Evolutionary conservation across 352 stramenopile species (phyloP).

Genomic region (Pythium rhizo-oryzae): DNA sequence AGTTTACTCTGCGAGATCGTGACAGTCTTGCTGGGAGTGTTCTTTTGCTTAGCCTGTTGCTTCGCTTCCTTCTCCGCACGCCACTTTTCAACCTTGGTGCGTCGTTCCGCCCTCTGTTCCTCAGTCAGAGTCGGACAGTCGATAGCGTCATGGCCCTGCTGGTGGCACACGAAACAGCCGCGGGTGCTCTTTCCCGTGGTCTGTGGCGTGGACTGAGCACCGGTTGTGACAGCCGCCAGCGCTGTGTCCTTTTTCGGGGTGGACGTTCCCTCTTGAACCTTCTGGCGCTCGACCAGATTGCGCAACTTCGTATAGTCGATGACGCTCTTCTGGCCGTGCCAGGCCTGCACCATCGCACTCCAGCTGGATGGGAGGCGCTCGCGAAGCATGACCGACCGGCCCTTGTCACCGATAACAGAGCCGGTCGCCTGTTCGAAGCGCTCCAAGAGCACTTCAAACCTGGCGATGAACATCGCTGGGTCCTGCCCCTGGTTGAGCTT

Average conservation of each 20-base stretch:
- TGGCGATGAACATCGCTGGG: too few relatives aligned
- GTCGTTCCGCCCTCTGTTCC: neutral
- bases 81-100: neutral
- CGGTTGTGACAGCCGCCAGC: slow-evolving; percentile 1
- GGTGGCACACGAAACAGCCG: slow-evolving; percentile 2
- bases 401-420: neutral
- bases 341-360: slow-evolving; percentile 1
- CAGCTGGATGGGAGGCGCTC: neutral
- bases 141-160: neutral
- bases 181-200: neutral
- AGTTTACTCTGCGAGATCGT: slow-evolving; percentile 1
- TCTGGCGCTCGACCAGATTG: neutral
- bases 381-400: slow-evolving; percentile 1
- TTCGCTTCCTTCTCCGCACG: neutral
- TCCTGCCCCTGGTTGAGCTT: too few relatives aligned
- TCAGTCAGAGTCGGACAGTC: neutral
- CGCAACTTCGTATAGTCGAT: neutral
- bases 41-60: neutral
- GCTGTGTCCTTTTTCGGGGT: slow-evolving; percentile 15
- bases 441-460: too few relatives aligned
- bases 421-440: neutral
- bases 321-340: slow-evolving; percentile 3
- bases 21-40: neutral
- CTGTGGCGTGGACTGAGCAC: neutral
- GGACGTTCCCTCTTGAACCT: neutral